Evolutionary conservation across 2,329 filamentous ascomycete genomes (phyloP).

Genomic region (Diaporthe ilicicola): DNA sequence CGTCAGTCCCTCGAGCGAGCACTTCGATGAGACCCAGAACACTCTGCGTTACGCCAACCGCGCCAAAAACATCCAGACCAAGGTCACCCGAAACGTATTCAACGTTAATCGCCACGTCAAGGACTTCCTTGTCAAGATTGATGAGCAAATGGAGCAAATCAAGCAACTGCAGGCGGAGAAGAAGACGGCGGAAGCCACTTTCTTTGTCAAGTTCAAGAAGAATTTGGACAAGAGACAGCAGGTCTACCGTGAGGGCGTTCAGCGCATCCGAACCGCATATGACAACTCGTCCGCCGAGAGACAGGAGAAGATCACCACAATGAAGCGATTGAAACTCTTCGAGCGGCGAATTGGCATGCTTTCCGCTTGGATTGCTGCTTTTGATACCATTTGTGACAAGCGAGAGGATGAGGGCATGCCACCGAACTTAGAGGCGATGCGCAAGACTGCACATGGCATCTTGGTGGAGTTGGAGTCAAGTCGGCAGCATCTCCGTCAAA

Average conservation of each 20-base stretch:
- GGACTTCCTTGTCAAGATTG: slow-evolving; percentile 98
- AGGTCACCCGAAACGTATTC: slow-evolving; percentile 98
- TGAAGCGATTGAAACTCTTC: slow-evolving; percentile 84
- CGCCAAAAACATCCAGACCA: slow-evolving; percentile 99
- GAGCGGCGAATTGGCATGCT: slow-evolving; percentile 86
- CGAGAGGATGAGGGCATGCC: slow-evolving; percentile 77
- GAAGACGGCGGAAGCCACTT: slow-evolving; percentile 83
- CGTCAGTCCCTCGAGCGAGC: slow-evolving; percentile 92
- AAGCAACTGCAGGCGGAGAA: slow-evolving; percentile 94
- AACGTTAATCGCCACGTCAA: slow-evolving; percentile 99
- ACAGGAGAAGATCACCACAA: slow-evolving; percentile 78
- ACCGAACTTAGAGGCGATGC: slow-evolving; percentile 74
- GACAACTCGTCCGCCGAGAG: slow-evolving; percentile 82
- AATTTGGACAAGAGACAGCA: slow-evolving; percentile 84
- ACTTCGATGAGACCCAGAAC: slow-evolving; percentile 98
- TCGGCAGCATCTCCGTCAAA: slow-evolving; percentile 88
- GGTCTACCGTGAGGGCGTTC: slow-evolving; percentile 79
- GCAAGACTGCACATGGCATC: slow-evolving; percentile 89
- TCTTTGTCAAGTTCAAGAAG: slow-evolving; percentile 90
- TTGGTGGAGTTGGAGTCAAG: slow-evolving; percentile 89
- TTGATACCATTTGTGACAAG: slow-evolving; percentile 81
- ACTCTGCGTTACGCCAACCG: slow-evolving; percentile 96
- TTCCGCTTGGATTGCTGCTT: slow-evolving; percentile 92
- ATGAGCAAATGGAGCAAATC: slow-evolving; percentile 97
- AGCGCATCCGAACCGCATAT: slow-evolving; percentile 82